Evolutionary conservation across 2,329 filamentous ascomycete genomes (phyloP).

Genomic region (Beauveria caledonica): DNA sequence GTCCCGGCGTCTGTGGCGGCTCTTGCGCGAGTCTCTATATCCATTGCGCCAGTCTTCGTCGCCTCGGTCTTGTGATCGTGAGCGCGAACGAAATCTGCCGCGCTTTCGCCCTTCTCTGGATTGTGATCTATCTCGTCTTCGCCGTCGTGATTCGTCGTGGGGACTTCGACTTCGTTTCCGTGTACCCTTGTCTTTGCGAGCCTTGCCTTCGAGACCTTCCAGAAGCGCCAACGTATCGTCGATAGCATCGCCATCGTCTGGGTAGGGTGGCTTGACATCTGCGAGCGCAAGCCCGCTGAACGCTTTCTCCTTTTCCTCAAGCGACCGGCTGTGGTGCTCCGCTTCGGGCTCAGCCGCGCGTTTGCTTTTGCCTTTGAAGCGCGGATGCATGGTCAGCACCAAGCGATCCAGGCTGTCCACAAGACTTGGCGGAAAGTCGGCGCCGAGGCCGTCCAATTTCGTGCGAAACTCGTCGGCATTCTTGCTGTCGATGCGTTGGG

Average conservation of each 20-base stretch:
- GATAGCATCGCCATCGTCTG: slow-evolving; percentile 53
- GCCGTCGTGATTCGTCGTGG: slow-evolving; percentile 37
- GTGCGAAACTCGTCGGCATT: slow-evolving; percentile 66
- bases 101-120: slow-evolving; percentile 32
- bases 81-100: slow-evolving; percentile 28
- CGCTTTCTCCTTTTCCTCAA: slow-evolving; percentile 72
- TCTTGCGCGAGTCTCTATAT: slow-evolving; percentile 23
- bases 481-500: slow-evolving; percentile 70
- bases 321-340: slow-evolving; percentile 33
- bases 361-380: slow-evolving; percentile 55
- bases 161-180: slow-evolving; percentile 55
- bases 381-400: slow-evolving; percentile 83
- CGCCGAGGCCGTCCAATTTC: slow-evolving; percentile 66
- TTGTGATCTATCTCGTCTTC: slow-evolving; percentile 32
- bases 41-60: slow-evolving; percentile 40
- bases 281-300: slow-evolving; percentile 86
- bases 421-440: slow-evolving; percentile 75
- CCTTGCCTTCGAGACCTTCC: slow-evolving; percentile 72
- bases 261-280: slow-evolving; percentile 51
- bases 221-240: slow-evolving; percentile 89
- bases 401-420: slow-evolving; percentile 87
- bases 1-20: slow-evolving; percentile 30
- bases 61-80: slow-evolving; percentile 29
- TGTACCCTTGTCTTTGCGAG: slow-evolving; percentile 38
- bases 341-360: slow-evolving; percentile 25